These are phyloP conservation scores for Heliocybe sulcata DNA, from an alignment of 1,284 basidiomycete species.

Conservation along the genomic window DNA sequence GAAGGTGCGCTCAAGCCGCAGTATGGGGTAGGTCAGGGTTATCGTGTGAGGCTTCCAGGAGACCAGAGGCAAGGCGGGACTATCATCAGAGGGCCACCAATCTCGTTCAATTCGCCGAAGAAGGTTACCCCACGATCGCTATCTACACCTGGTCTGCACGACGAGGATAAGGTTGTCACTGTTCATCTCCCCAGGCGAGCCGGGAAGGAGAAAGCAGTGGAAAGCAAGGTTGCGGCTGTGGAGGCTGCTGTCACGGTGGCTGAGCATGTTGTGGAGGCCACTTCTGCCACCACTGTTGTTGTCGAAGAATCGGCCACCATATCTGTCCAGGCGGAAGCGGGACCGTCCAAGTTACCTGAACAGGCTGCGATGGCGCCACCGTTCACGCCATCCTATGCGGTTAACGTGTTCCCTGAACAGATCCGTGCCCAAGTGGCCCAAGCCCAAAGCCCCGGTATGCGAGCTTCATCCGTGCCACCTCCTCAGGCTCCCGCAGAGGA, in stretches of 20 bases:
- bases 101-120: slow-evolving; percentile 9
- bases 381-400: not conserved
- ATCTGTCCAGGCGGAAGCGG: slow-evolving; percentile 30
- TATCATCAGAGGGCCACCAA: slow-evolving; percentile 11
- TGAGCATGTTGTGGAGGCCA: slow-evolving; percentile 17
- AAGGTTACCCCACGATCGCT: slow-evolving; percentile 8
- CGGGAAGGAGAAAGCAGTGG: slow-evolving; percentile 22
- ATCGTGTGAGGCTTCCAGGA: slow-evolving; percentile 58
- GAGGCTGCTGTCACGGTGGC: slow-evolving; percentile 8
- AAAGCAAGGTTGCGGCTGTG: slow-evolving; percentile 5
- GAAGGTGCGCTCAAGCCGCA: slow-evolving; percentile 42
- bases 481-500: not conserved
- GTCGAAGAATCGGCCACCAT: slow-evolving; percentile 10
- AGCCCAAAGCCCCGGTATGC: not conserved
- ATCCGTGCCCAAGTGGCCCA: not conserved
- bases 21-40: slow-evolving; percentile 40
- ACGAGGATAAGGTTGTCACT: slow-evolving; percentile 37
- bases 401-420: not conserved
- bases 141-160: slow-evolving; percentile 23
- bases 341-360: slow-evolving; percentile 16
- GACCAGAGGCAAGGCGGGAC: slow-evolving; percentile 1
- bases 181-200: slow-evolving; percentile 45
- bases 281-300: slow-evolving; percentile 9
- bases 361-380: not conserved
- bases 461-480: not conserved